Base-by-base conservation (phyloP, 805 yeast species). In the Grigorovia yakushimaensis region DNA sequence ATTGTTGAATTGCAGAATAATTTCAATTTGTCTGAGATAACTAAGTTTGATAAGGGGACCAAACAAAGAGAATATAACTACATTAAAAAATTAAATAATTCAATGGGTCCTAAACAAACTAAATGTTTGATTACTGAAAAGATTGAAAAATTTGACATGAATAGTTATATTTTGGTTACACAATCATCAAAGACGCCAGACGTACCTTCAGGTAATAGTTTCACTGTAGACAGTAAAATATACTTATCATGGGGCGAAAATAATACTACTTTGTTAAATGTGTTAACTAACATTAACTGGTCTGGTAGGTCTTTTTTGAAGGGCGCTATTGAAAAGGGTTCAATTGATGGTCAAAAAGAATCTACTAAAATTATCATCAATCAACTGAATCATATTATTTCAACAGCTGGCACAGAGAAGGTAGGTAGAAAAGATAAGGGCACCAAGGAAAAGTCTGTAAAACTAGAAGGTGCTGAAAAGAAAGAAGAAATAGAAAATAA, bases 31-130 rank as follows among this genome's bases (percentile, higher is more conserved):
- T 67, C 78, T 1, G 77, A 73, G 5, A 66, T 77, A n/a, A 69
- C 77, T 43, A 69, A 57, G 56, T 81, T 68, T 54, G 39, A 23
- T 7, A 62, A 54, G 18, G 61, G 62, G 18, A 59, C 64, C 42
- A 41, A 41, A 20, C 17, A 11, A 6, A 70, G 94, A 51, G 65
- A 66, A 8, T 82, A 78, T 56, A 61, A 70, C 2, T 82, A 81
- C 58, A 69, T 69, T 3, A 78, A 82, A 51, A 85, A 85, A 1
- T 65, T 82, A 47, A 70, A 73, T 43, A 79, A 77, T 18, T 72
- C 85, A 0, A 72, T 83, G 38, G 88, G 88, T 0, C 88, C 89
- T 4, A 83, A 82, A 55, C 84, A 82, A 54, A 82, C 89, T 1
- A 72, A 69, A 52, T 82, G 88, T 67, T 59, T 68, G 18, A 77